Base-by-base conservation (phyloP, 2,329 filamentous ascomycete species). In the Exophiala sideris region DNA sequence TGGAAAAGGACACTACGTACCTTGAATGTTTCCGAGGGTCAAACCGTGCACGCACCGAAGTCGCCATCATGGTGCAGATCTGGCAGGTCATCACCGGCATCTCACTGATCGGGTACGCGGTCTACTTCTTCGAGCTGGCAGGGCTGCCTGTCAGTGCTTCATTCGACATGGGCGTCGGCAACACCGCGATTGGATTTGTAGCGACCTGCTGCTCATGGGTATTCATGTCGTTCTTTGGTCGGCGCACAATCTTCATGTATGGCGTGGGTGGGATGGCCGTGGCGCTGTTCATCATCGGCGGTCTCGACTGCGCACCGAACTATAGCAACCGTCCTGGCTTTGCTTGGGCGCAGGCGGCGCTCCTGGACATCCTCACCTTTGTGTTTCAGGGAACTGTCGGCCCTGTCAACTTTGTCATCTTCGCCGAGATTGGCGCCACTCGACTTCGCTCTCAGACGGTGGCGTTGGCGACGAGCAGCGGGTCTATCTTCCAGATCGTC, bases 1-100 rank as follows among this genome's bases (percentile, higher is more conserved):
- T 50, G 16, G 41, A 48, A 24, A 51, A 53, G 20, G 51, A 53
- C 42, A 58, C 55, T 2, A 84, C 79, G 48, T 95, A 94, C 69
- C 70, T 81, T 63, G 90, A 95, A 70, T 95, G 89, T 73, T 95
- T 95, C 79, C 85, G 80, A 67, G 89, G 89, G 6, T 81, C 82
- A n/a, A 86, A 95, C 66, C 76, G 86, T 40, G 86, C 90, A 54
- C 83, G 90, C 33, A 95, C 90, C 2, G 89, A 89, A 67, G 84
- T 86, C 60, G 77, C 82, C 32, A 83, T 80, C 54, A 83, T 84
- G 65, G 81, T 83, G 3, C 86, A 84, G 71, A 77, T 80, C 3
- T 83, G 83, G 3, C 84, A 87, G 63, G 83, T 84, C 48, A 48
- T 48, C 20, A 48, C 48, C 10, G 53, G 48, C 20, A 48, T 51